Conservation (phyloP, 257 asterid species). For the Cinchona pubescens region DNA sequence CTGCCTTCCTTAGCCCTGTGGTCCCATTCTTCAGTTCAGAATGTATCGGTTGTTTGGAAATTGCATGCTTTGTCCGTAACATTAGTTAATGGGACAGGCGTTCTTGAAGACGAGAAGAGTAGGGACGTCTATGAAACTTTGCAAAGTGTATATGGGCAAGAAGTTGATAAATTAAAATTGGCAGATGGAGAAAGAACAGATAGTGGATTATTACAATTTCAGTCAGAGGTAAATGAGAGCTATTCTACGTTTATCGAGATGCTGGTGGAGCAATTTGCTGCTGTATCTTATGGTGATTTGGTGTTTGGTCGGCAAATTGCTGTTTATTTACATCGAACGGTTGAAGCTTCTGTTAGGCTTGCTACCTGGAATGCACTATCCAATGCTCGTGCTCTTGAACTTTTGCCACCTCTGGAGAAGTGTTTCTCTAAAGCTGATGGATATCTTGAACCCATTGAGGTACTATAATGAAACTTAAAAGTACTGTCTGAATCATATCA, state of each 20-base stretch:
- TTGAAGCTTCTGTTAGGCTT: constrained; percentile 75
- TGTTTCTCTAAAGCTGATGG: constrained; percentile 63
- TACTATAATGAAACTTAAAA: constrained; percentile 22
- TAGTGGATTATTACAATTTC: constrained; percentile 41
- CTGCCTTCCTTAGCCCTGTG: constrained; percentile 34
- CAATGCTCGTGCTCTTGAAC: constrained; percentile 75
- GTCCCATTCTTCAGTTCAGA: constrained; percentile 33
- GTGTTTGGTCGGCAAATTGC: constrained; percentile 85
- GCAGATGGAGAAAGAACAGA: constrained; percentile 16
- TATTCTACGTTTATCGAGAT: constrained; percentile 74
- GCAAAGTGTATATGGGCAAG: constrained; percentile 68
- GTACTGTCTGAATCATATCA: neutral
- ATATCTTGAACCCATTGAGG: constrained; percentile 92
- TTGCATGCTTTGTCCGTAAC: constrained; percentile 76
- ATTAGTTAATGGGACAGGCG: constrained; percentile 59
- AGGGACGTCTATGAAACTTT: constrained; percentile 58
- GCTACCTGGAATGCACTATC: constrained; percentile 76
- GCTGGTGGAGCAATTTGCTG: constrained; percentile 86
- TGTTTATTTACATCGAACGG: constrained; percentile 59
- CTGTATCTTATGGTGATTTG: constrained; percentile 83
- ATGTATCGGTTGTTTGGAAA: constrained; percentile 79
- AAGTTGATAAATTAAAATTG: constrained; percentile 33
- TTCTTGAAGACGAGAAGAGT: constrained; percentile 77
- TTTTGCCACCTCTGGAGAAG: constrained; percentile 60
- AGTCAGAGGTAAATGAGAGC: constrained; percentile 60